Conservation (phyloP, 306 rosid species). For the Luffa aegyptiaca region DNA sequence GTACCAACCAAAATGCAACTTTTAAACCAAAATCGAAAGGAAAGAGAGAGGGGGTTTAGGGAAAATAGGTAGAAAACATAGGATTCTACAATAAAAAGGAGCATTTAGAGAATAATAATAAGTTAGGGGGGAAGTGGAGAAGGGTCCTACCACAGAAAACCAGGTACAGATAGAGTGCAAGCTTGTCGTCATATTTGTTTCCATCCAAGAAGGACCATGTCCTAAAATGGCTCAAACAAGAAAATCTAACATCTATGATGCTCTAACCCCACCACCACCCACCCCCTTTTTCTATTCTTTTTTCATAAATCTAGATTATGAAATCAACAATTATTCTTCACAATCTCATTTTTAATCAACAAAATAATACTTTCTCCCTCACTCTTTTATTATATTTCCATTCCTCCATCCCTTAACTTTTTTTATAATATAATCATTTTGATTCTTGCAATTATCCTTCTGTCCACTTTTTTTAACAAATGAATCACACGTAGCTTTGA, state of each 20-base stretch:
- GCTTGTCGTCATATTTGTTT: slow-evolving; percentile 12
- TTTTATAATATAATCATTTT: too few relatives aligned
- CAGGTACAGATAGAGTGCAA: background rate
- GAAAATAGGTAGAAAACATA: background rate
- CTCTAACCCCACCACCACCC: slow-evolving; percentile 10
- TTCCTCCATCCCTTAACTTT: too few relatives aligned
- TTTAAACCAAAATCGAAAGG: background rate
- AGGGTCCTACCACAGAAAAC: slow-evolving; percentile 1
- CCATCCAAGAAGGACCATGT: slow-evolving; percentile 7
- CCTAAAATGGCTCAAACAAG: slow-evolving; percentile 11
- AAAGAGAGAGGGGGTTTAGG: background rate
- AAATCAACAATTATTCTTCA: too few relatives aligned
- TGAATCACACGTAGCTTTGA: too few relatives aligned
- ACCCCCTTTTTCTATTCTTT: background rate
- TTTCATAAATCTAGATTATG: too few relatives aligned
- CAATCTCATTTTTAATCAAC: too few relatives aligned
- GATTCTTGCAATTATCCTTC: too few relatives aligned
- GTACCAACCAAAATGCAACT: background rate
- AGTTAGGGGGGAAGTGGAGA: background rate
- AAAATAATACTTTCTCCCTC: background rate
- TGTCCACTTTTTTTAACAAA: too few relatives aligned
- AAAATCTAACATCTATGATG: slow-evolving; percentile 12
- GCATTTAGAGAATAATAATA: background rate
- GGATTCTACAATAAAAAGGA: background rate
- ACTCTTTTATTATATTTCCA: too few relatives aligned